phyloP scores from a whole-genome alignment of 495 filamentous ascomycete genomes.

The Neurospora sp. region DNA sequence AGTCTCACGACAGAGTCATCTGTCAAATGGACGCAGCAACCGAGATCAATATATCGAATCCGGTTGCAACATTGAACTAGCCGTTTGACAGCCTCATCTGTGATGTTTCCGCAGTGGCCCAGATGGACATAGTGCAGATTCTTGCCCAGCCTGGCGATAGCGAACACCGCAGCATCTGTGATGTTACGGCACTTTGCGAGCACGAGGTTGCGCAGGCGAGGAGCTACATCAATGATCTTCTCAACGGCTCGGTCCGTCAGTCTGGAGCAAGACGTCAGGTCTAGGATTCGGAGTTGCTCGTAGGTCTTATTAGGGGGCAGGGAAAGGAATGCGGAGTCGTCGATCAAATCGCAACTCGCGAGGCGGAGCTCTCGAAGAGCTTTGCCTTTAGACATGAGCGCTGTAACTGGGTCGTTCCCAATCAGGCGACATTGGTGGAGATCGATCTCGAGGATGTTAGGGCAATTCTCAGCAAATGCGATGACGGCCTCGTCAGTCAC shows the following conservation, averaged over 20 bases:
- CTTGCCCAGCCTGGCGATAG: constrained; percentile 84
- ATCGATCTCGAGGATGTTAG: constrained; percentile 91
- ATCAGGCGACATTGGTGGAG: constrained; percentile 76
- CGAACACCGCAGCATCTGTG: constrained; percentile 78
- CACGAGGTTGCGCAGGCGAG: constrained; percentile 83
- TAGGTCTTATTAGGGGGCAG: constrained; percentile 60
- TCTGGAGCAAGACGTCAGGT: constrained; percentile 77
- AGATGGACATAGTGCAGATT: constrained; percentile 95
- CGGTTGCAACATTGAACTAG: constrained; percentile 81
- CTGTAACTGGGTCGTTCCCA: constrained; percentile 69
- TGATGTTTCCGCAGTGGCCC: constrained; percentile 86
- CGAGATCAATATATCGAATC: constrained; percentile 94
- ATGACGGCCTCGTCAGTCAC: constrained; percentile 69
- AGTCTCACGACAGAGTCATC: constrained; percentile 78
- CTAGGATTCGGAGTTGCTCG: constrained; percentile 84
- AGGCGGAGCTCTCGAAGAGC: constrained; percentile 83
- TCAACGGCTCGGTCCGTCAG: constrained; percentile 79
- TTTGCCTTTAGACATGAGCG: constrained; percentile 61
- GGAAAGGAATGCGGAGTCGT: constrained; percentile 74
- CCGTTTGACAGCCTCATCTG: constrained; percentile 71
- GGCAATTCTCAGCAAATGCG: constrained; percentile 79
- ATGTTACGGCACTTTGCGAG: constrained; percentile 89
- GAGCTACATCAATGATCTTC: constrained; percentile 75
- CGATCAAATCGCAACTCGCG: constrained; percentile 70
- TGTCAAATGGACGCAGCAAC: constrained; percentile 85